Conservation (phyloP, 768 basidiomycete genomes). For the Suillus alpinus region DNA sequence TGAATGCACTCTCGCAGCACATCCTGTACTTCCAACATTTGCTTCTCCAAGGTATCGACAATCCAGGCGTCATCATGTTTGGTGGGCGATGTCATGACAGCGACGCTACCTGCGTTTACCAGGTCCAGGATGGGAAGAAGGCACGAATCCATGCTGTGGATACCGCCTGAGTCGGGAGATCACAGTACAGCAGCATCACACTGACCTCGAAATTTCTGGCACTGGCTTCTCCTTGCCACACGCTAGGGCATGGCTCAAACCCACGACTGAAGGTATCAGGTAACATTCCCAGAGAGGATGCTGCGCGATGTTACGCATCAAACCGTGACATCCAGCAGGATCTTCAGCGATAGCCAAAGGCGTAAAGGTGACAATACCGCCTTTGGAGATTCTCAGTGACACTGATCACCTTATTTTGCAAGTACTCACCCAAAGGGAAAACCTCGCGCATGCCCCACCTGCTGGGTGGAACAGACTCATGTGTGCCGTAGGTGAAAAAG, state of each 20-base stretch:
- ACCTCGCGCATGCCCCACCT: conserved; percentile 66
- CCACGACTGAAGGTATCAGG: conserved; percentile 62
- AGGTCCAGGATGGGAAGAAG: conserved; percentile 23
- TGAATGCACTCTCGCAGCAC: conserved; percentile 40
- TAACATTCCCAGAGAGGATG: conserved; percentile 73
- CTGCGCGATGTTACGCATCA: conserved; percentile 48
- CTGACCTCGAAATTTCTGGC: conserved; percentile 11
- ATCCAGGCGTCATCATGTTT: conserved; percentile 26
- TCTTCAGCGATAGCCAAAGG: conserved; percentile 56
- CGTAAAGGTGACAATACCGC: conserved; percentile 73
- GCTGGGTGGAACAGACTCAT: conserved; percentile 46
- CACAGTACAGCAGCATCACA: background rate
- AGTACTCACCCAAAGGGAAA: conserved; percentile 59
- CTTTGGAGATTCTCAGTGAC: conserved; percentile 33
- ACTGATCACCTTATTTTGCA: background rate
- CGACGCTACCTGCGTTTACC: conserved; percentile 53
- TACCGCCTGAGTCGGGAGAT: conserved; percentile 3
- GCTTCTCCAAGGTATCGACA: background rate
- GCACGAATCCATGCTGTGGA: conserved; percentile 4
- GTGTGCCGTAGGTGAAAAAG: conserved; percentile 70
- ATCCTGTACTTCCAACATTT: conserved; percentile 27
- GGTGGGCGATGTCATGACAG: conserved; percentile 51
- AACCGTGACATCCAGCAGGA: conserved; percentile 43
- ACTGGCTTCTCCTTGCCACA: conserved; percentile 3
- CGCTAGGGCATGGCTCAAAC: conserved; percentile 31